Percentiles rank a stretch among this genome's conserved stretches.
phyloP scores from a whole-genome alignment of 164 flowering plant species.

The Berberis vulgaris region DNA sequence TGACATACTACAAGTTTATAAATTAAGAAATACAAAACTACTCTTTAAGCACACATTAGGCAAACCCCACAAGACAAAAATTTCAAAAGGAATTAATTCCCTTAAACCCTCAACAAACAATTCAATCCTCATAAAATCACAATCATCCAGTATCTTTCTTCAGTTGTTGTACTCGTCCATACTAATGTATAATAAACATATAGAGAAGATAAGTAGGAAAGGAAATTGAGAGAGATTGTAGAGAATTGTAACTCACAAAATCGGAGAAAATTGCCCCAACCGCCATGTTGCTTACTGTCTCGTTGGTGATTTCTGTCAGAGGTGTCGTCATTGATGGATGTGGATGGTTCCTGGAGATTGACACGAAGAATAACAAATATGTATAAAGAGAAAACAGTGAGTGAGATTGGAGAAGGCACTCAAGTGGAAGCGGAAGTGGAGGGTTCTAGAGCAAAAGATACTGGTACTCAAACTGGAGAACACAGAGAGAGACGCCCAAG shows the following conservation, averaged over 20 bases:
- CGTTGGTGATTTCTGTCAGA: slow-evolving; percentile 64
- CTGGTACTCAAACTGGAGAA: background rate
- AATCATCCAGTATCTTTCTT: no score
- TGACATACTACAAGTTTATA: no score
- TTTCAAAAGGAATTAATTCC: background rate
- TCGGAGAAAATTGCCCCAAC: slow-evolving; percentile 90
- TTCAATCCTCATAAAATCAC: background rate
- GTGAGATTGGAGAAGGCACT: background rate
- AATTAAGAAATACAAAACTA: no score
- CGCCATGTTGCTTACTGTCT: slow-evolving; percentile 73
- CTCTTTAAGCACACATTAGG: no score
- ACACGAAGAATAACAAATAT: background rate
- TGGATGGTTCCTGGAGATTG: background rate
- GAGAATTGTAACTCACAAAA: slow-evolving; percentile 40
- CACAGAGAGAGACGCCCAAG: background rate
- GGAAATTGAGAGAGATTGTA: background rate
- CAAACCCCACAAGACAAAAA: background rate
- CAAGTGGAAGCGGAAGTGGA: background rate
- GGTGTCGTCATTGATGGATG: slow-evolving; percentile 16
- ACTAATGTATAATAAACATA: no score
- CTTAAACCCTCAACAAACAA: background rate
- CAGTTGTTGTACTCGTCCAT: no score
- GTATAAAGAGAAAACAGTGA: background rate
- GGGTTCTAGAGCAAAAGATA: background rate
- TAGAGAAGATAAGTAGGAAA: background rate